Percentiles rank a stretch among this genome's conserved stretches.
Conservation (phyloP, 345 rosid species). For the Citrus australasica region DNA sequence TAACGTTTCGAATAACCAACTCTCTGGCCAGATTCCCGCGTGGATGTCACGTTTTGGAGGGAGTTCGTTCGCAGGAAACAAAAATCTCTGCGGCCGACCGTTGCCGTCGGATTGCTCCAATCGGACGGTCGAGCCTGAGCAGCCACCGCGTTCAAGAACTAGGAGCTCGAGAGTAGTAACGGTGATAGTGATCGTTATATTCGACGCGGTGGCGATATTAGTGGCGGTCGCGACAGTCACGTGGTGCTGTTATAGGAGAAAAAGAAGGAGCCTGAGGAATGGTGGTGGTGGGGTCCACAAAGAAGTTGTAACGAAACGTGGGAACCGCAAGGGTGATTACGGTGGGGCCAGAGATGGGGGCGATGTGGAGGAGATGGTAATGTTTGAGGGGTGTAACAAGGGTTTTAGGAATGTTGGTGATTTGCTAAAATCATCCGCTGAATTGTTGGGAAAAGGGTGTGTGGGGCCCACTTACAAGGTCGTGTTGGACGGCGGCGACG, state of each 20-base stretch:
- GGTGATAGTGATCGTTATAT: conserved; percentile 18
- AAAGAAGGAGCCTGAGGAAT: background rate
- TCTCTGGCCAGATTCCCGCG: conserved; percentile 35
- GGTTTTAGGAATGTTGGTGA: conserved; percentile 29
- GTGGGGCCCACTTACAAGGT: conserved; percentile 44
- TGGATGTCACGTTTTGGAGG: conserved; percentile 24
- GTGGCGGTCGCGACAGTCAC: conserved; percentile 14
- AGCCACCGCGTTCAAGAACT: background rate
- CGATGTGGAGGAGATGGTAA: conserved; percentile 22
- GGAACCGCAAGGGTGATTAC: background rate
- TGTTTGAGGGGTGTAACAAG: conserved; percentile 34
- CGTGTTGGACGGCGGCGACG: conserved; percentile 28
- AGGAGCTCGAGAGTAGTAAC: background rate
- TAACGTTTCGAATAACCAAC: conserved; percentile 34
- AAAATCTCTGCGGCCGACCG: conserved; percentile 37
- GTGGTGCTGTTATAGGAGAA: conserved; percentile 28
- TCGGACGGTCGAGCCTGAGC: conserved; percentile 4
- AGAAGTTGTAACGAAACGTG: background rate
- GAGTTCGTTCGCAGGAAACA: conserved; percentile 34
- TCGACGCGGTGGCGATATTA: conserved; percentile 21
- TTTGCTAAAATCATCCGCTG: conserved; percentile 43
- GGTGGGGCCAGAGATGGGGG: background rate
- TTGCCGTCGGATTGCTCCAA: conserved; percentile 24
- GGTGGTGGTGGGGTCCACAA: background rate
- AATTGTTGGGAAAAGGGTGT: conserved; percentile 43